A percentile compares a stretch with the other conserved stretches of the same genome.
Evolutionary conservation across 176 grass and related monocot genomes (phyloP).

Genomic region (Otatea glauca): DNA sequence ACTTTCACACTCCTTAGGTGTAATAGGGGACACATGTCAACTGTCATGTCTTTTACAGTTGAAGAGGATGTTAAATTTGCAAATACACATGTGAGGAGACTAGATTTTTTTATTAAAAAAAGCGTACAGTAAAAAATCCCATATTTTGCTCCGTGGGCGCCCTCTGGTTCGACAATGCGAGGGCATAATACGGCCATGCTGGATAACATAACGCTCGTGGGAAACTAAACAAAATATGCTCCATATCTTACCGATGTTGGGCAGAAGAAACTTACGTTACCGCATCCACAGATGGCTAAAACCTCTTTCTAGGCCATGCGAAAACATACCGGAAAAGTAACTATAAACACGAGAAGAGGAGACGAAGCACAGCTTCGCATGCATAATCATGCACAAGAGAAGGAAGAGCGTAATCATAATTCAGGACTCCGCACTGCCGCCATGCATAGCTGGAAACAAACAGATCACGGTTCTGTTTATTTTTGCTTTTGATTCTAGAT

Average conservation of each 20-base stretch:
- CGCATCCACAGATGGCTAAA: neutral
- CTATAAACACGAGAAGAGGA: neutral
- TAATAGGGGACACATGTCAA: too few species aligned
- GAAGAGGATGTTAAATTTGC: too few species aligned
- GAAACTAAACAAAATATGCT: too few species aligned
- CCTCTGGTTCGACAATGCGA: neutral
- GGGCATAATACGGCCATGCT: neutral
- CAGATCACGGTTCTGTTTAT: too few species aligned
- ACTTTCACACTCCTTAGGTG: too few species aligned
- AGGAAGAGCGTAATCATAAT: neutral
- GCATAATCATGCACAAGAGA: neutral
- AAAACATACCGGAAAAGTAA: neutral
- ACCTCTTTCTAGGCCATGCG: neutral
- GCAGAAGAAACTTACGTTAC: neutral
- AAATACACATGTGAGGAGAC: too few species aligned
- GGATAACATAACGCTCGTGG: neutral
- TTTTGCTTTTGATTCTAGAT: too few species aligned
- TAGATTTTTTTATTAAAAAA: too few species aligned
- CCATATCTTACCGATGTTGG: neutral
- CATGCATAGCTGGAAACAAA: too few species aligned
- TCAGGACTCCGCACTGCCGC: neutral
- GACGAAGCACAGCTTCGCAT: neutral
- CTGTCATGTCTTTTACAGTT: too few species aligned
- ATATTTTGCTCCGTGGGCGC: neutral
- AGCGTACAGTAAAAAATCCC: too few species aligned